Conservation (phyloP, 2,329 filamentous ascomycete genomes). For the Fusarium burgessii region DNA sequence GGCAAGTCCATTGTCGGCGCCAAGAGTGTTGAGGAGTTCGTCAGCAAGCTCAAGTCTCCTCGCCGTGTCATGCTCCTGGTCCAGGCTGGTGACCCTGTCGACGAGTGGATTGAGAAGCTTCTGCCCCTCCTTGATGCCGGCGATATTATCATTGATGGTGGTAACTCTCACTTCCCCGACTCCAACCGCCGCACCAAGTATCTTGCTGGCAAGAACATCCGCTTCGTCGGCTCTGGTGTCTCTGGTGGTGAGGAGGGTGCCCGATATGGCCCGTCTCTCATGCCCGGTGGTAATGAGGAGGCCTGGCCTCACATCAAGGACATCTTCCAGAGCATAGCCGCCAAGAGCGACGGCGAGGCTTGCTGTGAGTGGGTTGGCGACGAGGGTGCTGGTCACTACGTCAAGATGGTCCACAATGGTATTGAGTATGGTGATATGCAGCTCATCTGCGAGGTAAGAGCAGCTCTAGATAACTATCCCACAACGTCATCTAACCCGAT, state of each 20-base stretch:
- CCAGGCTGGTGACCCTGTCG: slow-evolving; percentile 97
- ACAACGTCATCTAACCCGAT: slow-evolving; percentile 34
- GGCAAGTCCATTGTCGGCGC: slow-evolving; percentile 96
- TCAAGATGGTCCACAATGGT: slow-evolving; percentile 99
- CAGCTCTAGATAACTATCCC: background rate
- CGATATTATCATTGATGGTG: slow-evolving; percentile 99
- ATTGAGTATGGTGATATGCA: slow-evolving; percentile 99
- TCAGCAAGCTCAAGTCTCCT: slow-evolving; percentile 95
- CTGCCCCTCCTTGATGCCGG: slow-evolving; percentile 84
- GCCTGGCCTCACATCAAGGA: slow-evolving; percentile 99
- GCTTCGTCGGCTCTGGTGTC: slow-evolving; percentile 96
- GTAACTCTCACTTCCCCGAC: slow-evolving; percentile 98
- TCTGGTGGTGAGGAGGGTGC: slow-evolving; percentile 99
- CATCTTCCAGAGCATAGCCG: slow-evolving; percentile 96
- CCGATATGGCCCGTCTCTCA: slow-evolving; percentile 95
- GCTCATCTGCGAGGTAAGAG: slow-evolving; percentile 93
- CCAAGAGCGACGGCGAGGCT: slow-evolving; percentile 96
- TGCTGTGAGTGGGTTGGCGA: slow-evolving; percentile 99
- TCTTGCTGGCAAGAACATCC: slow-evolving; percentile 86
- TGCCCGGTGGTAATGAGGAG: slow-evolving; percentile 98
- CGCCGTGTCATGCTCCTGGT: slow-evolving; percentile 98
- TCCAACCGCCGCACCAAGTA: slow-evolving; percentile 97
- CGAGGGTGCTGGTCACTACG: slow-evolving; percentile 99
- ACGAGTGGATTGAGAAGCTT: slow-evolving; percentile 98
- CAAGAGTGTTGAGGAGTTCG: slow-evolving; percentile 93